Conservation (phyloP, 2,329 filamentous ascomycete species). For the Hysterium pulicare region DNA sequence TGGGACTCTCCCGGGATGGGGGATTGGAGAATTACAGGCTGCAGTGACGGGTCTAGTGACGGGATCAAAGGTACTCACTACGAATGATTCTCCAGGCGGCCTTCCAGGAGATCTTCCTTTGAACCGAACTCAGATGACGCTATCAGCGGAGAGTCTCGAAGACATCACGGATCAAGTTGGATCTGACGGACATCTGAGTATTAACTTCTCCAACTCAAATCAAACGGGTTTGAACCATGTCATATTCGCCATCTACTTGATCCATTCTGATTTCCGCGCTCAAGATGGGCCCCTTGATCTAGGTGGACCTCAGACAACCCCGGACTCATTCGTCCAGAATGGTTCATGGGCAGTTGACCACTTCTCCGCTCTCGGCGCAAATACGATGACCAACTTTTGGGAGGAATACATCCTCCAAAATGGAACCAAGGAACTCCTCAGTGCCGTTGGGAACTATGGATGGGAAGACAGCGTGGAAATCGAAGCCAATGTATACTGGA, state of each 20-base stretch:
- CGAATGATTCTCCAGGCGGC: constrained; percentile 12
- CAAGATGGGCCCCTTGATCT: constrained; percentile 25
- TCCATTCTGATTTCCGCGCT: constrained; percentile 24
- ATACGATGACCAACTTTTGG: constrained; percentile 36
- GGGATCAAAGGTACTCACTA: constrained; percentile 3
- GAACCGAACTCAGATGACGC: constrained; percentile 18
- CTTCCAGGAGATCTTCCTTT: constrained; percentile 10
- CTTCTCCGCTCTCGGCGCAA: constrained; percentile 37
- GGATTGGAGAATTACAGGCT: constrained; percentile 28
- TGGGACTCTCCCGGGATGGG: constrained; percentile 39
- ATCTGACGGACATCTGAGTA: constrained; percentile 16
- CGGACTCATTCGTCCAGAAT: constrained; percentile 28
- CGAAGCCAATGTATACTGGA: constrained; percentile 36
- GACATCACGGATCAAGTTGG: constrained; percentile 26
- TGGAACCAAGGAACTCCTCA: constrained; percentile 26
- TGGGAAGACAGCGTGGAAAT: constrained; percentile 33
- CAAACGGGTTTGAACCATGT: constrained; percentile 6
- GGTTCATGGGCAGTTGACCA: constrained; percentile 41
- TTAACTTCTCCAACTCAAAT: constrained; percentile 15
- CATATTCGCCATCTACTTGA: constrained; percentile 31
- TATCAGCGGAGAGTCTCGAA: constrained; percentile 17
- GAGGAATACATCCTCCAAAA: constrained; percentile 37
- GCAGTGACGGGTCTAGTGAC: constrained; percentile 15
- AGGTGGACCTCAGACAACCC: constrained; percentile 12
- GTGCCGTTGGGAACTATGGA: constrained; percentile 34